Evolutionary conservation across 164 flowering plant species (phyloP).

Genomic region (Aristolochia californica): DNA sequence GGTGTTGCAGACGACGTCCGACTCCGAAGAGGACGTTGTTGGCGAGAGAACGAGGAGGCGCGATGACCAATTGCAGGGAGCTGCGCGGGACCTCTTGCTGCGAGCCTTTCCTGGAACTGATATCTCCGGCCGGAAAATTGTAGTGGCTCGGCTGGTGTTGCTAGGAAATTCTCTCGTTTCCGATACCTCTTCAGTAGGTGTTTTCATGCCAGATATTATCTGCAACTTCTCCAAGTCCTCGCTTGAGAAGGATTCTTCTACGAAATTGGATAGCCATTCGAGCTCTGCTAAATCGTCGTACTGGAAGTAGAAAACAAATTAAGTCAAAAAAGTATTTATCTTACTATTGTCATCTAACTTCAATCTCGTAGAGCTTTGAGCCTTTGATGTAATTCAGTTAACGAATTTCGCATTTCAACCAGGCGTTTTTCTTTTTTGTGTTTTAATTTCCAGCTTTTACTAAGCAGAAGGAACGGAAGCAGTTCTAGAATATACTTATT

Average conservation of each 20-base stretch:
- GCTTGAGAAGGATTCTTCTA: slow-evolving; percentile 80
- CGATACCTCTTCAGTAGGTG: slow-evolving; percentile 16
- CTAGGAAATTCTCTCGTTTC: slow-evolving; percentile 10
- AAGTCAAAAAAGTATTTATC: not conserved
- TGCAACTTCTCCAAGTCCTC: slow-evolving; percentile 53
- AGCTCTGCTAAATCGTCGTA: slow-evolving; percentile 83
- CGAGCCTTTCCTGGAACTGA: slow-evolving; percentile 82
- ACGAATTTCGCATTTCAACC: too few species aligned
- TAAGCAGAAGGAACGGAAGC: too few species aligned
- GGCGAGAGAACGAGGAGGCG: slow-evolving; percentile 48
- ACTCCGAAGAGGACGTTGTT: slow-evolving; percentile 21
- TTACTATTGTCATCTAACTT: not conserved
- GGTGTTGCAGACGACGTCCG: slow-evolving; percentile 9
- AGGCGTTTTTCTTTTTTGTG: too few species aligned
- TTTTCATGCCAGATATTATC: slow-evolving; percentile 33
- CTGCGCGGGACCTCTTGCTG: slow-evolving; percentile 82
- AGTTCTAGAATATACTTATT: too few species aligned
- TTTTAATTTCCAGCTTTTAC: too few species aligned
- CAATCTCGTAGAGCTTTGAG: too few species aligned
- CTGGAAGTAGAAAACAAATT: slow-evolving; percentile 21
- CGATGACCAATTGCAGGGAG: slow-evolving; percentile 72
- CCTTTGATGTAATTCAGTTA: too few species aligned
- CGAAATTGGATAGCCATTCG: slow-evolving; percentile 92
- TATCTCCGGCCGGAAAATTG: slow-evolving; percentile 36
- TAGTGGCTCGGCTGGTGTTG: slow-evolving; percentile 10